A percentile compares a stretch with the other conserved stretches of the same genome.
Evolutionary conservation across 1,284 basidiomycete species (phyloP).

Genomic region (Ganoderma leucocontextum): DNA sequence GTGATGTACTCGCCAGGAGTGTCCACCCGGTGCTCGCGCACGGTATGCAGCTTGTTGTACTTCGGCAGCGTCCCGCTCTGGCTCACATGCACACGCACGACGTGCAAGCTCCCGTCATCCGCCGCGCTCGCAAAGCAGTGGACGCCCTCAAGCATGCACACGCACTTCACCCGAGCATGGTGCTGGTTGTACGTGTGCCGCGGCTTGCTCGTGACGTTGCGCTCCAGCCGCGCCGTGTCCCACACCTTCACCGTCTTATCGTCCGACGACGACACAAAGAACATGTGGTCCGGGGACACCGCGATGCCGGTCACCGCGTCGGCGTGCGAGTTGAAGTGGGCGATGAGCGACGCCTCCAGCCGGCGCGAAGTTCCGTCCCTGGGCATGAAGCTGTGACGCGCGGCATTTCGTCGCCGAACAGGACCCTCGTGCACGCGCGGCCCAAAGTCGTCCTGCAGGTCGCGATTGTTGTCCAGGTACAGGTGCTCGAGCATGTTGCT

Average conservation of each 20-base stretch:
- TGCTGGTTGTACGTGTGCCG: constrained; percentile 82
- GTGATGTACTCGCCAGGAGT: constrained; percentile 79
- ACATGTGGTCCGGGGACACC: constrained; percentile 92
- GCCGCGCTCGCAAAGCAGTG: constrained; percentile 92
- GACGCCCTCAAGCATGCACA: constrained; percentile 84
- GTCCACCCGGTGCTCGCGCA: constrained; percentile 78
- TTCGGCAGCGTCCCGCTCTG: constrained; percentile 74
- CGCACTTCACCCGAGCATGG: constrained; percentile 79
- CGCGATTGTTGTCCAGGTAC: constrained; percentile 87
- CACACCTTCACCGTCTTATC: constrained; percentile 88
- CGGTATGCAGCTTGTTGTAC: constrained; percentile 80
- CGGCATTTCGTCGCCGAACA: constrained; percentile 74
- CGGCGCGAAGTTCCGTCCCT: constrained; percentile 65
- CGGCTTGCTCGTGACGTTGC: constrained; percentile 82
- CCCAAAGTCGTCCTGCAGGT: constrained; percentile 89
- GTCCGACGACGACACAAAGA: constrained; percentile 91
- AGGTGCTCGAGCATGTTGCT: constrained; percentile 87
- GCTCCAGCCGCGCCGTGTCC: constrained; percentile 83
- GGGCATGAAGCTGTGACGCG: constrained; percentile 67
- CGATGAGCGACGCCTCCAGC: constrained; percentile 81
- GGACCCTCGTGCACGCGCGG: constrained; percentile 85
- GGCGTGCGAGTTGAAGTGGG: constrained; percentile 87
- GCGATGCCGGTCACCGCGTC: constrained; percentile 83
- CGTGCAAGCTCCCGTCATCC: constrained; percentile 86
- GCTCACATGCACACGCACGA: constrained; percentile 82